Evolutionary conservation across 163 green algal species (phyloP), one percentile per base, ranked within the genome.

Genomic region (Volvox carteri): DNA sequence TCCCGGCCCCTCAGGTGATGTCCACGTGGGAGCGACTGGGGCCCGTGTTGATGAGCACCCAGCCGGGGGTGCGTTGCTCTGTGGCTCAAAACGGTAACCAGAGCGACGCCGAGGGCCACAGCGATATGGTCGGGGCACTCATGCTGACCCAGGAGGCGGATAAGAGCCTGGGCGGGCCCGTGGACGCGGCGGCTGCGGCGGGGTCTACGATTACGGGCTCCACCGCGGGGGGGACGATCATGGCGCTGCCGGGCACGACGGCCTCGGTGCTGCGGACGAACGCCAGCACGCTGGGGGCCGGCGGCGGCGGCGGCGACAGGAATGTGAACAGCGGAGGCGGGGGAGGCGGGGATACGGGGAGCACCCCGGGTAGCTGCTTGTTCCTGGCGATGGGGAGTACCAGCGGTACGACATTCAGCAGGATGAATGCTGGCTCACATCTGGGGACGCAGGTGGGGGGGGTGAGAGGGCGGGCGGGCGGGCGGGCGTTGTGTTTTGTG

Each of bases 311-410:
- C 42, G 42, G 42, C 72, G 72, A 42, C 41, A 21, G 44, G 21
- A 46, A 28, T 7, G 73, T 42, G 2, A 12, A n/a, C 0, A 46
- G 28, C 16, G 7, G 37, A 25, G 68, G 68, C 68, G 35, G 65
- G 65, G n/a, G 65, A 44, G 65, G 58, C 11, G 58, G 58, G 6
- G 62, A 44, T 6, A 74, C 7, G 30, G 37, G 35, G 37, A 81
- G 44, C 73, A 65, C 73, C 8, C 35, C 73, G 28, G 73, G 65
- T 30, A 67, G 44, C 44, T 62, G 44, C 44, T 16, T 81, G 23
- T 81, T 81, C 73, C 42, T 81, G 25, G 73, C 73, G 42, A 81
- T 81, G 42, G 73, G 73, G 30, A 81, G 73, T 44, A 81, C 73
- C 7, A 78, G 70, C 39, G 70, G 70, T 1, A 78, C 70, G 14